Base-by-base conservation (phyloP, 2,329 filamentous ascomycete genomes). In the Cladosporium austrohemisphaericum region DNA sequence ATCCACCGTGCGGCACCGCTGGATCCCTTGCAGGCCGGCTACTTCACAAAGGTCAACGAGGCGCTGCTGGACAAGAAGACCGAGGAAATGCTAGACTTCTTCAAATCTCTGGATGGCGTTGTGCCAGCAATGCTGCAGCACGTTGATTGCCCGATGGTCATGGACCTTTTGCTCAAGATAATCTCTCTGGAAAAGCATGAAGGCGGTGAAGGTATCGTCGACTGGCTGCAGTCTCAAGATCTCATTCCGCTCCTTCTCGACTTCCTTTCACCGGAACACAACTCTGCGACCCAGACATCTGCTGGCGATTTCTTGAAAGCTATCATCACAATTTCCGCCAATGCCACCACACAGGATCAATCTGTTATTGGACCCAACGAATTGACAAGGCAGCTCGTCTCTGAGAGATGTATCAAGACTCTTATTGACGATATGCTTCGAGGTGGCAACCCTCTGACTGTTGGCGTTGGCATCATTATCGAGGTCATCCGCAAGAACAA, bases 401-500 rank as follows among this genome's bases (percentile, higher is more conserved):
- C 93, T 1, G 81, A 86, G 54, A 71, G 81, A 13, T 97, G 91
- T 60, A 83, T 95, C 44, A 80, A 92, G 63, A 83, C 83, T 52
- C 78, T 98, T n/a, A 88, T 97, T 52, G 75, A 79, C 11, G 88
- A 92, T 61, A 98, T 98, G 93, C 80, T 97, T 11, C 80, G 84
- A 44, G 93, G 93, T 31, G 93, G 93, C 20, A 97, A 98, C 61
- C 86, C 93, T 5, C 72, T 98, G 51, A 97, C 92, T 0, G 94
- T 97, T 13, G 93, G 93, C 41, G 93, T 98, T 9, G 93, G 93
- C 16, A 96, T 97, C 62, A 81, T 98, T 26, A 98, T 98, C 56
- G 93, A 98, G 70, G 93, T 98, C 37, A 98, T 98, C 65, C 82
- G 93, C 53, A 98, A 98, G 73, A 98, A 98, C 71, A 98, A 98